Percentiles rank a stretch among this genome's conserved stretches.
Conservation (phyloP, 2,329 filamentous ascomycete species). For the Fusarium falciforme region DNA sequence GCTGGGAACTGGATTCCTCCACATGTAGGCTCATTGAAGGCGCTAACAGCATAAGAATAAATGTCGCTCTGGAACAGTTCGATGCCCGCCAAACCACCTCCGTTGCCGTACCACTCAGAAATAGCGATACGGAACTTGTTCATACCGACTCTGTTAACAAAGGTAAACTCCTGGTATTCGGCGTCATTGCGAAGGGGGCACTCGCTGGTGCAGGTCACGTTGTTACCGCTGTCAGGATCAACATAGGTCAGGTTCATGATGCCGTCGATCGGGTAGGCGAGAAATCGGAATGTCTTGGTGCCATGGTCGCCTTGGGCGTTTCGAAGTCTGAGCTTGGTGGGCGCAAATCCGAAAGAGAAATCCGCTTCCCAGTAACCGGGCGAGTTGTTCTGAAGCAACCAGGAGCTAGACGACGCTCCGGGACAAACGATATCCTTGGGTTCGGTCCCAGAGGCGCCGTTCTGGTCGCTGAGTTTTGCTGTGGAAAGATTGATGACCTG, state of each 20-base stretch:
- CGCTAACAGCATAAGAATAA: conserved; percentile 83
- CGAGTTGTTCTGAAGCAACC: conserved; percentile 78
- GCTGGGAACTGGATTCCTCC: conserved; percentile 71
- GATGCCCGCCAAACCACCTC: conserved; percentile 86
- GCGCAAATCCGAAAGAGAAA: conserved; percentile 86
- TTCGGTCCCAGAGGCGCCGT: conserved; percentile 70
- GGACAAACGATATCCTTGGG: conserved; percentile 86
- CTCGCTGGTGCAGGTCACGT: conserved; percentile 79
- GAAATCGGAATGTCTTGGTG: conserved; percentile 88
- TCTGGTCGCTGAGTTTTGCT: conserved; percentile 77
- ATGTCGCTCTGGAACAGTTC: conserved; percentile 89
- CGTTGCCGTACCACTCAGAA: conserved; percentile 85
- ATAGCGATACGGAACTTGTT: conserved; percentile 87
- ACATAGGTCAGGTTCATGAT: conserved; percentile 97
- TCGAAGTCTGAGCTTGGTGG: conserved; percentile 86
- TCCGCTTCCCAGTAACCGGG: conserved; percentile 85
- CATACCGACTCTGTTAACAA: conserved; percentile 91
- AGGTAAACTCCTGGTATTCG: conserved; percentile 87
- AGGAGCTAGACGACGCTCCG: conserved; percentile 77
- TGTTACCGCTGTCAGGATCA: conserved; percentile 76
- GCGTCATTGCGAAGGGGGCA: conserved; percentile 85
- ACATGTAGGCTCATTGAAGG: conserved; percentile 91
- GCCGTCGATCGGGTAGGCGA: conserved; percentile 85
- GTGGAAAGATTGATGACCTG: conserved; percentile 87
- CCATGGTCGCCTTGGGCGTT: conserved; percentile 90